These are phyloP conservation scores for Cylindrodendrum hubeiense DNA, from an alignment of 2,329 filamentous ascomycete species.

Conservation along the genomic window DNA sequence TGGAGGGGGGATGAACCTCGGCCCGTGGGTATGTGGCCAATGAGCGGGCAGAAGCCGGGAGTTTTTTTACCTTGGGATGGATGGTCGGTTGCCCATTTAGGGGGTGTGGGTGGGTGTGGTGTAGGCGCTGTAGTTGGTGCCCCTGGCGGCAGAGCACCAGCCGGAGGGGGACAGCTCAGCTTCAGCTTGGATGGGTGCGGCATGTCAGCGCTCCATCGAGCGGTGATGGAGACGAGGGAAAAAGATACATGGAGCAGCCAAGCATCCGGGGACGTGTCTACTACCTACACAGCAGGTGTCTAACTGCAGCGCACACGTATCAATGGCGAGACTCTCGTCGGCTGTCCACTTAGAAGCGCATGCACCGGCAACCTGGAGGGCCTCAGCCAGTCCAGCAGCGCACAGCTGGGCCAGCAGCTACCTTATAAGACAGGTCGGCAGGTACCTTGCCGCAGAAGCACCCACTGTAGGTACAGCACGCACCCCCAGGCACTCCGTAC, in stretches of 20 bases:
- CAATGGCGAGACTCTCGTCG: neutral
- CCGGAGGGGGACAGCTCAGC: neutral
- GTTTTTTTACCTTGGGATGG: constrained; percentile 12
- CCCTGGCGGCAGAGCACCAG: neutral
- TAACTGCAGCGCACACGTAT: neutral
- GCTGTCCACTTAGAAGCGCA: neutral
- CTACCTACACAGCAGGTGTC: neutral
- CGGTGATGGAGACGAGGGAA: neutral
- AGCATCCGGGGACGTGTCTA: neutral
- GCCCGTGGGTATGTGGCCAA: constrained; percentile 21
- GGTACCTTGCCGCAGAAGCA: neutral
- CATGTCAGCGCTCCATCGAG: neutral
- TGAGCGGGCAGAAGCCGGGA: neutral
- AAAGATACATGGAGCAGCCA: neutral
- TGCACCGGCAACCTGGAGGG: neutral
- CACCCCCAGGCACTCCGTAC: constrained; percentile 1
- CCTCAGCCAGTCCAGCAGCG: constrained; percentile 3
- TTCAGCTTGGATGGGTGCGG: neutral
- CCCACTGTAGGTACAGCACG: constrained; percentile 1
- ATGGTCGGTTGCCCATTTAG: neutral
- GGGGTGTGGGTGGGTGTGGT: neutral
- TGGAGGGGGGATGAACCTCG: constrained; percentile 12
- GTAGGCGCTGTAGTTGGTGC: neutral
- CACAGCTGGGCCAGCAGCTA: neutral
- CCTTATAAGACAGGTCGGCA: neutral